Base-by-base conservation (phyloP, 129 eudicot genomes). In the Glebionis coronaria region DNA sequence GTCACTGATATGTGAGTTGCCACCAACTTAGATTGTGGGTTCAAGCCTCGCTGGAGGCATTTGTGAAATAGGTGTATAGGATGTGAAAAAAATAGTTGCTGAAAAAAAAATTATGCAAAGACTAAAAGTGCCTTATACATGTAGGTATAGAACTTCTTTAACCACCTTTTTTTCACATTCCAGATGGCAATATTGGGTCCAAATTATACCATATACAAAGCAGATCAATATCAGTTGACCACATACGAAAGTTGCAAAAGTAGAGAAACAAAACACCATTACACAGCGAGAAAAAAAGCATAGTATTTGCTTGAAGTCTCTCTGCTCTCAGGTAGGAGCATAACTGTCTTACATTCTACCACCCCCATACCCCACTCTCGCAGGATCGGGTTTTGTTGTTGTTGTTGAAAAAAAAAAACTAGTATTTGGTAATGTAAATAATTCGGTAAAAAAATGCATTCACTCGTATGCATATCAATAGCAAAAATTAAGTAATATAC, bases 61-160 rank as follows among this genome's bases (percentile, higher is more conserved):
- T 29, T 29, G 35, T 4, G 3, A 29, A 6, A 29, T 29, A 29
- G 35, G 35, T 29, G 35, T 29, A 4, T 29, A 29, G 35, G 35
- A 29, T 29, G 35, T 29, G 35, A 29, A 29, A 29, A 29, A 29
- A 29, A 29, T 0, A n/a, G n/a, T n/a, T 29, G 35, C 4, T 28
- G 35, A 28, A 28, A 28, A 28, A 28, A 28, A 28, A 28, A 27
- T 0, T 27, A 29, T 29, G 35, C 35, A 47, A 51, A 49, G 3
- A 46, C 12, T 45, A 20, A 44, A 44, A 71, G 13, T 49, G 23
- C 14, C 57, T 59, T 70, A n/a, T n/a, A n/a, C n/a, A n/a, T n/a
- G n/a, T n/a, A n/a, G n/a, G n/a, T n/a, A n/a, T n/a, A n/a, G n/a
- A n/a, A n/a, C n/a, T n/a, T n/a, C n/a, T n/a, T n/a, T n/a, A n/a